Evolutionary conservation across 768 basidiomycete species (phyloP).

Genomic region (Kwoniella mangroviensis): DNA sequence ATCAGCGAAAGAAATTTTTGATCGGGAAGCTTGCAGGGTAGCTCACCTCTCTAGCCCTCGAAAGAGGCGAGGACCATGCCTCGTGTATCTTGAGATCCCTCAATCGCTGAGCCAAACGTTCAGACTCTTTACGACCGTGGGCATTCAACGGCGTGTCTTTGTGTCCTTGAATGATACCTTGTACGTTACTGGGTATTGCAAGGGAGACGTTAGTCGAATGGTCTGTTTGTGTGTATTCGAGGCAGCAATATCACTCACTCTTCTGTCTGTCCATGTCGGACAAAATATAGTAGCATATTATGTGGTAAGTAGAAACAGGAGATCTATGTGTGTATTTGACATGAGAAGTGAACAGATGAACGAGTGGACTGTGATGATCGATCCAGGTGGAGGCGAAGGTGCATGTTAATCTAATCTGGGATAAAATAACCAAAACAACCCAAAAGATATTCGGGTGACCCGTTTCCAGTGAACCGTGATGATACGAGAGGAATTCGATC

Average conservation of each 20-base stretch:
- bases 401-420: constrained; percentile 4
- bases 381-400: constrained; percentile 5
- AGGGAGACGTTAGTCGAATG: background rate
- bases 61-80: constrained; percentile 75
- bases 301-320: background rate
- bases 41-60: constrained; percentile 69
- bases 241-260: constrained; percentile 29
- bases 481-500: constrained; percentile 1
- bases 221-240: background rate
- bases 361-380: background rate
- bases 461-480: background rate
- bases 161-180: constrained; percentile 56
- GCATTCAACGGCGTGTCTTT: constrained; percentile 53
- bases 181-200: constrained; percentile 30
- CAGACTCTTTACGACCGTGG: constrained; percentile 48
- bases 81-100: constrained; percentile 64
- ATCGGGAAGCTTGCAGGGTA: background rate
- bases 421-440: constrained; percentile 20
- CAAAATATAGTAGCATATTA: constrained; percentile 44
- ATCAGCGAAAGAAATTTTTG: background rate
- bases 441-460: constrained; percentile 1
- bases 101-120: constrained; percentile 31
- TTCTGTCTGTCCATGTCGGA: constrained; percentile 50
- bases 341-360: background rate
- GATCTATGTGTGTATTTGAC: background rate